phyloP scores from a whole-genome alignment of 129 eudicot genomes.

The carrot (Daucus carota) region DH1_v3.0 NC_030385.2:39986001-39986500 shows the following conservation, averaged over 20 bases:
- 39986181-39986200: constrained; percentile 29
- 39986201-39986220: constrained; percentile 24
- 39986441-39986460: constrained; percentile 12
- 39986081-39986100: constrained; percentile 23
- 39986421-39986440: constrained; percentile 30
- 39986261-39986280: constrained; percentile 46
- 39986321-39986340: constrained; percentile 20
- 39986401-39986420: constrained; percentile 25
- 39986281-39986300: constrained; percentile 29
- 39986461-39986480: constrained; percentile 23
- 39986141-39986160: constrained; percentile 31
- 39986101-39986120: constrained; percentile 33
- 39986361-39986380: constrained; percentile 26
- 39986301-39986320: constrained; percentile 20
- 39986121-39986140: constrained; percentile 40
- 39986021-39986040: constrained; percentile 23
- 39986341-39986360: constrained; percentile 24
- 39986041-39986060: constrained; percentile 18
- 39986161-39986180: constrained; percentile 17
- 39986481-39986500: constrained; percentile 25
- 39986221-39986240: constrained; percentile 16
- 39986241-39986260: constrained; percentile 15
- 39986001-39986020: constrained; percentile 26
- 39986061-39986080: constrained; percentile 25
- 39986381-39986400: constrained; percentile 27